phyloP scores from a whole-genome alignment of 2,329 filamentous ascomycete species.

The Colletotrichum sp. region DNA sequence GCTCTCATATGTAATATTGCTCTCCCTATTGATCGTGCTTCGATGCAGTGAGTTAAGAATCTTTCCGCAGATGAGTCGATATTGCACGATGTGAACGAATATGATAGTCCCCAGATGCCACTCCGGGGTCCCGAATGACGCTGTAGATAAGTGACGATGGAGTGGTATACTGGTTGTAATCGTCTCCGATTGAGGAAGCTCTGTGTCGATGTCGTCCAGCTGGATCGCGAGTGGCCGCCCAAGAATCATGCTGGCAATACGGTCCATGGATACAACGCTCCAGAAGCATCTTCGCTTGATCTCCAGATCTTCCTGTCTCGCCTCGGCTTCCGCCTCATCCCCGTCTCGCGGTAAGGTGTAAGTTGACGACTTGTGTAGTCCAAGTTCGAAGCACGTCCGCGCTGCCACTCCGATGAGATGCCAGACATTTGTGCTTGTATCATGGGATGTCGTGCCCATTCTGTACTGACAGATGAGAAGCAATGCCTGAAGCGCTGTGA shows the following conservation, averaged over 20 bases:
- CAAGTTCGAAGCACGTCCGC: constrained; percentile 43
- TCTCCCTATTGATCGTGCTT: constrained; percentile 22
- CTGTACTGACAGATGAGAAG: constrained; percentile 47
- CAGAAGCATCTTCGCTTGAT: constrained; percentile 44
- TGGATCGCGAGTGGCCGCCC: constrained; percentile 43
- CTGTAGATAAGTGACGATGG: background rate
- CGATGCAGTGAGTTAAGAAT: constrained; percentile 39
- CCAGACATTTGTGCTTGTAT: constrained; percentile 45
- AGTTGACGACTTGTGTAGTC: constrained; percentile 40
- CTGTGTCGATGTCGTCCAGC: constrained; percentile 43
- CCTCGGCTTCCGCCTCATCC: background rate
- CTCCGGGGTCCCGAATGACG: background rate
- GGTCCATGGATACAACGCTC: constrained; percentile 43
- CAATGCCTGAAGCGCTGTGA: constrained; percentile 43
- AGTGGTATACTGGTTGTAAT: background rate
- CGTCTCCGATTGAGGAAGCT: constrained; percentile 32
- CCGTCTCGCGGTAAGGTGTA: constrained; percentile 24
- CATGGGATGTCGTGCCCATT: constrained; percentile 41
- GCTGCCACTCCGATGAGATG: constrained; percentile 47
- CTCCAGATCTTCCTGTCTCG: constrained; percentile 31
- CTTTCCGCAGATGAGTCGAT: constrained; percentile 43
- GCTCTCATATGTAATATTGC: constrained; percentile 14
- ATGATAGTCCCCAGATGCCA: constrained; percentile 26
- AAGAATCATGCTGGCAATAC: constrained; percentile 39
- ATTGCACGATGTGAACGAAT: constrained; percentile 43